These are phyloP conservation scores for Bolboschoenus planiculmis DNA, from an alignment of 176 grass and related monocot genomes.

Conservation along the genomic window DNA sequence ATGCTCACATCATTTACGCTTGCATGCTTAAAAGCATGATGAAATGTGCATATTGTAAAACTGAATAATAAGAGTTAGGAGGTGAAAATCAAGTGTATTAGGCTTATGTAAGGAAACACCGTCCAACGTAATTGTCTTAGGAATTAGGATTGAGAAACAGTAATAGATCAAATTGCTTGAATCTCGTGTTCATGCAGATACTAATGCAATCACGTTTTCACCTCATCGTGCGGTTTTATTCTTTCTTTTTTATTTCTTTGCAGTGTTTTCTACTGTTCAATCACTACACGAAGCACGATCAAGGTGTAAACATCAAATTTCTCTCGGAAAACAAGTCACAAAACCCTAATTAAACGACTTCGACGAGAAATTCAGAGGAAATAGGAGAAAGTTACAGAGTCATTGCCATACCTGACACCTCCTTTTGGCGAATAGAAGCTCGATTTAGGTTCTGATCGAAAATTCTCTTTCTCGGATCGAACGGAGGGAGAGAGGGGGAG, in stretches of 20 bases:
- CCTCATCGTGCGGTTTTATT: background rate
- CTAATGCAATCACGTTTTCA: background rate
- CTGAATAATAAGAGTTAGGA: too few relatives aligned
- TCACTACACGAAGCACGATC: background rate
- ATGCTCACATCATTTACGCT: background rate
- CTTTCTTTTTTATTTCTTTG: background rate
- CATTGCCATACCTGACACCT: background rate
- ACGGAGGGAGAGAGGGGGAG: background rate
- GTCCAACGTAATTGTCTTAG: background rate
- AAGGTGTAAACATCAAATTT: background rate
- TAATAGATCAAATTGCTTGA: background rate
- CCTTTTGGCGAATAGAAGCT: background rate
- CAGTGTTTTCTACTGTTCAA: background rate
- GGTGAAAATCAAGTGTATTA: background rate
- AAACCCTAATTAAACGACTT: background rate
- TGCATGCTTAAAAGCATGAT: background rate
- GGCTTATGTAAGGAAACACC: background rate
- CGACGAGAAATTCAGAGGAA: background rate
- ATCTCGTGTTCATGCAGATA: background rate
- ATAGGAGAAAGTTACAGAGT: background rate
- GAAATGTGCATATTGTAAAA: too few relatives aligned
- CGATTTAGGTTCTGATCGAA: background rate
- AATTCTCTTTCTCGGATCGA: background rate
- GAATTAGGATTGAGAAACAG: background rate
- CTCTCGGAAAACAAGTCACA: background rate